Percentiles rank a stretch among this genome's conserved stretches.
Evolutionary conservation across 2,329 filamentous ascomycete species (phyloP).

Genomic region (Hymenoscyphus repandus): DNA sequence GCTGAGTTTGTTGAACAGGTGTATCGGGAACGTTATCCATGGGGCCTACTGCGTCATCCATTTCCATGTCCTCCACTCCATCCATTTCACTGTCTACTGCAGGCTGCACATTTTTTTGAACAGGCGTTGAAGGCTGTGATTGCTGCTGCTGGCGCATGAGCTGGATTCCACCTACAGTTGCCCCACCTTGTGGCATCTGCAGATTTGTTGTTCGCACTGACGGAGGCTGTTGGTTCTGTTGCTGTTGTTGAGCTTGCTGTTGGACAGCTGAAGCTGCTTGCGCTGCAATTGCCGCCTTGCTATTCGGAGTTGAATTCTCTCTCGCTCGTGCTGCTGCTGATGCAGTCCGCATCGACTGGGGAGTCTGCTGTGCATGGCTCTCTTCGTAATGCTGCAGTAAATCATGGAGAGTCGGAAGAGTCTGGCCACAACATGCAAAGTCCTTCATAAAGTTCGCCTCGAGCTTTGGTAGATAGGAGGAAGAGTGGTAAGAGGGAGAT

Average conservation of each 20-base stretch:
- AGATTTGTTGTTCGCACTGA: slow-evolving; percentile 22
- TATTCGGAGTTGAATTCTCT: slow-evolving; percentile 40
- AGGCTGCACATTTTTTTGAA: slow-evolving; percentile 26
- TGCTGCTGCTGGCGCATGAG: slow-evolving; percentile 32
- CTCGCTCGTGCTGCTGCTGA: slow-evolving; percentile 37
- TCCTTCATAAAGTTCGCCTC: slow-evolving; percentile 98
- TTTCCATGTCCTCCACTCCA: slow-evolving; percentile 89
- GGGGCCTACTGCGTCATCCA: slow-evolving; percentile 74
- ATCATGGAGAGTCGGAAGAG: slow-evolving; percentile 86
- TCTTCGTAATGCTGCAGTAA: slow-evolving; percentile 96
- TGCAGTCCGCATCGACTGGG: slow-evolving; percentile 39
- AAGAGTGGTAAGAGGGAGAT: slow-evolving; percentile 94
- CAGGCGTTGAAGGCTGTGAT: slow-evolving; percentile 29
- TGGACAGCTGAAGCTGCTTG: slow-evolving; percentile 37
- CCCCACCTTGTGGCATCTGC: slow-evolving; percentile 26
- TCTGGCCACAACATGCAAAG: slow-evolving; percentile 90
- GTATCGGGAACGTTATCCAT: slow-evolving; percentile 57
- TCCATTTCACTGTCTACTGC: slow-evolving; percentile 61
- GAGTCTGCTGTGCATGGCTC: slow-evolving; percentile 70
- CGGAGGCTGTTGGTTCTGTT: slow-evolving; percentile 23
- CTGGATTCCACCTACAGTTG: slow-evolving; percentile 30
- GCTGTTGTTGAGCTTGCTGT: slow-evolving; percentile 44
- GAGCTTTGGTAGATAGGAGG: slow-evolving; percentile 91
- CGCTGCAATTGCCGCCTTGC: slow-evolving; percentile 37
- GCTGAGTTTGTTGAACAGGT: slow-evolving; percentile 37